Base-by-base conservation (phyloP, 164 flowering plant species). In the Stephania cephalantha region DNA sequence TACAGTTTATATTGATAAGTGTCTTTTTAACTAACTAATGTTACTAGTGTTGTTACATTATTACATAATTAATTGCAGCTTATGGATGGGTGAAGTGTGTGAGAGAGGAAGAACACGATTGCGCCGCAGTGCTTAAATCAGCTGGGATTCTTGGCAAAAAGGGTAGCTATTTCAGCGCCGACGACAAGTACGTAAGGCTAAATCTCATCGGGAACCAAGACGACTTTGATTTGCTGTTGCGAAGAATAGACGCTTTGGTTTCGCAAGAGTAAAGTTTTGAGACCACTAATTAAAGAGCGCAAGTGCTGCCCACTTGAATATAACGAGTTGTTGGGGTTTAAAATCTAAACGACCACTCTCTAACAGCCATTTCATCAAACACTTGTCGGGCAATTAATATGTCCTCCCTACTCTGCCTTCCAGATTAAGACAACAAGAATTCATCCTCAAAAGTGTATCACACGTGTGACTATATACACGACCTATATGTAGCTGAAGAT, bases 31-130 rank as follows among this genome's bases (percentile, higher is more conserved):
- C 13, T 50, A 9, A 50, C 55, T 10, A 50, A 50, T 67, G 17
- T 67, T 25, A 25, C 25, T 25, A 25, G 25, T 25, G 25, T 25
- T 25, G 25, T 25, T 29, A 8, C 10, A 52, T 45, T 6, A 22
- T 30, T 6, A 48, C 8, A 1, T 46, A n/a, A 67, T 74, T 46
- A n/a, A 67, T 74, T 68, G 78, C 87, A 90, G 90, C 90, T 78
- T 91, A 88, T 86, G 94, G 90, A 75, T 89, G 93, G 95, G 3
- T 90, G 81, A 89, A 82, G 79, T 90, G 97, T 65, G 90, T 86
- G 72, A 83, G 78, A 71, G 88, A 86, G 69, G 91, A 87, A 76
- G 93, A 88, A 22, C n/a, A 65, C 73, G 83, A 90, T 53, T 91
- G 91, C 72, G 1, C 13, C 22, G 81, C 52, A 53, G 88, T 89